Evolutionary conservation across 352 stramenopile species (phyloP).

Genomic region (Phytophthora idaei): DNA sequence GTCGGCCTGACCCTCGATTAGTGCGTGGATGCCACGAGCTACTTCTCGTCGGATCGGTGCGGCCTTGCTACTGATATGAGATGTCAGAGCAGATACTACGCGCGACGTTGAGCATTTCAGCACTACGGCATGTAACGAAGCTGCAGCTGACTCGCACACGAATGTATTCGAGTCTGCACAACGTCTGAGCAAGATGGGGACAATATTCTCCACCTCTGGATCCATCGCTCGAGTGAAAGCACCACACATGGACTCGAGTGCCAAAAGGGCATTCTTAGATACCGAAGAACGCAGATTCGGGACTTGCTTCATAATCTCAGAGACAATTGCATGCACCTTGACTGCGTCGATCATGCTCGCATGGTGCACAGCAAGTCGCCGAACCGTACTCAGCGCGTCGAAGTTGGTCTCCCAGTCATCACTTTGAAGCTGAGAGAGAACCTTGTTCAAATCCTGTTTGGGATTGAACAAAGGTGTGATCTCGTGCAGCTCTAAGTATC

Average conservation of each 20-base stretch:
- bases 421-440: constrained; percentile 43
- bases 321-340: constrained; percentile 51
- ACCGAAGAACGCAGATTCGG: constrained; percentile 72
- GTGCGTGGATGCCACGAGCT: constrained; percentile 51
- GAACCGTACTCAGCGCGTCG: constrained; percentile 63
- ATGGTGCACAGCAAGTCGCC: constrained; percentile 62
- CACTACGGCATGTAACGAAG: constrained; percentile 55
- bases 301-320: constrained; percentile 67
- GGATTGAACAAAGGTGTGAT: constrained; percentile 58
- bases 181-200: constrained; percentile 69
- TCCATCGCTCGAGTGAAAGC: constrained; percentile 58
- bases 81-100: constrained; percentile 47
- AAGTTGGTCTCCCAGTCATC: constrained; percentile 73
- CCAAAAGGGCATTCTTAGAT: constrained; percentile 78
- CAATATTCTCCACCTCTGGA: constrained; percentile 58
- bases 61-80: constrained; percentile 54
- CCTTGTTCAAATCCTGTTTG: constrained; percentile 55
- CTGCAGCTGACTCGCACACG: constrained; percentile 64
- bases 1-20: constrained; percentile 48
- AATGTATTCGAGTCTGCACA: constrained; percentile 77
- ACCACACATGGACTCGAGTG: constrained; percentile 65
- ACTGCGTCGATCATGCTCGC: constrained; percentile 41
- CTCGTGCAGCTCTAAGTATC: constrained; percentile 70
- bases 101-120: constrained; percentile 57
- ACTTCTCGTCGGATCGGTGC: constrained; percentile 67